Evolutionary conservation across 169 alveolate genomes (phyloP).

Genomic region (Plasmodium malariae): DNA sequence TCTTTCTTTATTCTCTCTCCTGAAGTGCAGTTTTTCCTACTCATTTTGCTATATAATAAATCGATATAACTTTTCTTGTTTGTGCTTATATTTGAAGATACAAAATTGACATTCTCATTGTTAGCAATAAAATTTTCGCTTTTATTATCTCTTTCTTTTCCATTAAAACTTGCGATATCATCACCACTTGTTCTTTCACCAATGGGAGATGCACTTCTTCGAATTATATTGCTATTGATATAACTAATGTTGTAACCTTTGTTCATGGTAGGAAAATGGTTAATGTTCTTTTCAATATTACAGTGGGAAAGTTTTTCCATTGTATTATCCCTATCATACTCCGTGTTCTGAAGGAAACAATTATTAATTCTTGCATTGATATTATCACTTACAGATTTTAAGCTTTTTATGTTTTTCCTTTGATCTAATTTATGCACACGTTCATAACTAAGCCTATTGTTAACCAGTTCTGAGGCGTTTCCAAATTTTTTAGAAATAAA

Average conservation of each 20-base stretch:
- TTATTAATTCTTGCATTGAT: neutral
- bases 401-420: neutral
- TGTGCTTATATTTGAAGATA: no score
- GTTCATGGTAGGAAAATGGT: neutral
- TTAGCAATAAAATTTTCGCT: no score
- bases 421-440: constrained; percentile 15
- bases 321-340: neutral
- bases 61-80: neutral
- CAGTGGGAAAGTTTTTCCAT: neutral
- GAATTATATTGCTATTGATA: neutral
- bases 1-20: neutral
- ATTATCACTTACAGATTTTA: neutral
- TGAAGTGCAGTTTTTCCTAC: neutral
- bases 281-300: neutral
- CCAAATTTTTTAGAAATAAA: neutral
- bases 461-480: neutral
- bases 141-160: no score
- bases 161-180: no score
- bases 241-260: neutral
- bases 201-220: neutral
- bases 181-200: neutral
- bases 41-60: neutral
- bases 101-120: no score
- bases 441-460: constrained; percentile 7
- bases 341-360: neutral